Base-by-base conservation (phyloP, 768 basidiomycete species). In the Termitomyces sp. region DNA sequence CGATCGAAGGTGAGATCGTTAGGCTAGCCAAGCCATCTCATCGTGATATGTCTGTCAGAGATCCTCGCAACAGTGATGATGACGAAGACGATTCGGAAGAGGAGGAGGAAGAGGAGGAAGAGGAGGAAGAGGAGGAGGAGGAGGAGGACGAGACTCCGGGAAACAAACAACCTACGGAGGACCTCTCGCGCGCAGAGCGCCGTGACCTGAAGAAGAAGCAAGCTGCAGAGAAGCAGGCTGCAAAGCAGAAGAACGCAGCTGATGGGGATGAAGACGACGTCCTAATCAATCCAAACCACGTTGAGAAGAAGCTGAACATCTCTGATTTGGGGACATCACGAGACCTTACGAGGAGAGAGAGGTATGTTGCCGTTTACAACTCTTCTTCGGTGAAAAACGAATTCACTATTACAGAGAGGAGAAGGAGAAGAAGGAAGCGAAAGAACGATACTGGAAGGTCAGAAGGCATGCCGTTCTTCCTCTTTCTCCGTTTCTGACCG, bases 341-440 rank as follows among this genome's bases (percentile, higher is more conserved):
- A 62, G 79, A 90, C 68, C 70, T 86, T 26, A 73, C 84, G 33
- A 78, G 91, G 58, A 76, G 82, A 54, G 90, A 91, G 69, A 79
- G 84, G 90, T 85, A 59, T 29, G 73, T 51, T 18, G 37, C 29
- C 4, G 15, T 51, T 24, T 29, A 18, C 31, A 16, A 33, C 13
- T 53, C 3, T 31, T 6, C 5, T 29, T 37, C 22, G 33, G 34
- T 53, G 16, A 29, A 33, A n/a, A 7, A 48, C 44, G 57, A 28
- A 62, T 53, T 13, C 37, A 15, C 52, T 26, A 42, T 46, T 37
- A 9, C 60, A 94, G 94, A 62, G 95, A 97, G 68, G 87, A 86
- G 67, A 94, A 94, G 68, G 93, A 95, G 72, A 94, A 94, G 76
- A 81, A 89, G 65, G 93, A 94, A 1, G 91, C 93, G 1, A 84